Conservation (phyloP, 2,329 filamentous ascomycete species). For the Mariannaea elegans region DNA sequence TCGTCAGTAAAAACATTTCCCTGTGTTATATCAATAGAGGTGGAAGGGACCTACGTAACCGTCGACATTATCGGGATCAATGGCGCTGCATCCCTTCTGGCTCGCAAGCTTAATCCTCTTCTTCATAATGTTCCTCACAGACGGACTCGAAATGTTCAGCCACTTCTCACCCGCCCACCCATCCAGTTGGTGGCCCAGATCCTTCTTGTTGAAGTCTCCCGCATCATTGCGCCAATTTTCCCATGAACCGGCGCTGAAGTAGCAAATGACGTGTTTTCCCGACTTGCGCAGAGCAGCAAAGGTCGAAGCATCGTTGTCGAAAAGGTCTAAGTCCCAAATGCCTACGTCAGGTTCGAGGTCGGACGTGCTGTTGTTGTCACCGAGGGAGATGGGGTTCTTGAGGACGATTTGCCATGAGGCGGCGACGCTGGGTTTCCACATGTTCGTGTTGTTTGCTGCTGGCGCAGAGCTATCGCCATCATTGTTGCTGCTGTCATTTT, state of each 20-base stretch:
- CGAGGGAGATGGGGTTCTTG: slow-evolving; percentile 52
- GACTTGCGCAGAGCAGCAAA: slow-evolving; percentile 65
- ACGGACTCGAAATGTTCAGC: slow-evolving; percentile 66
- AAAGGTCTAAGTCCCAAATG: slow-evolving; percentile 61
- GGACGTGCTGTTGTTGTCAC: slow-evolving; percentile 45
- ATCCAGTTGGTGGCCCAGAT: slow-evolving; percentile 66
- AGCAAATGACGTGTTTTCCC: slow-evolving; percentile 74
- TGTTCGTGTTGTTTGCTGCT: slow-evolving; percentile 36
- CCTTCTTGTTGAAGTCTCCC: slow-evolving; percentile 59
- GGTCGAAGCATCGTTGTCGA: slow-evolving; percentile 56
- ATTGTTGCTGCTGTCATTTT: slow-evolving; percentile 30
- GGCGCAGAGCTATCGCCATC: slow-evolving; percentile 28
- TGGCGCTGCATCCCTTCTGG: slow-evolving; percentile 71
- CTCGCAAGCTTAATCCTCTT: slow-evolving; percentile 66
- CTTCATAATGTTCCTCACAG: slow-evolving; percentile 72
- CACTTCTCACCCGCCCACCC: slow-evolving; percentile 75
- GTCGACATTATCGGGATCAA: slow-evolving; percentile 78
- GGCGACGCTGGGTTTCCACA: slow-evolving; percentile 63
- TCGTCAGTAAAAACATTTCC: slow-evolving; percentile 11
- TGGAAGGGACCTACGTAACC: slow-evolving; percentile 58
- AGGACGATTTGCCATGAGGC: slow-evolving; percentile 71
- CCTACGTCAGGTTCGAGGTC: slow-evolving; percentile 55
- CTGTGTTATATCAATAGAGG: neutral
- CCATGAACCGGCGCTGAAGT: slow-evolving; percentile 77
- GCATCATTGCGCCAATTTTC: slow-evolving; percentile 71